Base-by-base conservation (phyloP, 345 rosid genomes). In the Psidium guajava region DNA sequence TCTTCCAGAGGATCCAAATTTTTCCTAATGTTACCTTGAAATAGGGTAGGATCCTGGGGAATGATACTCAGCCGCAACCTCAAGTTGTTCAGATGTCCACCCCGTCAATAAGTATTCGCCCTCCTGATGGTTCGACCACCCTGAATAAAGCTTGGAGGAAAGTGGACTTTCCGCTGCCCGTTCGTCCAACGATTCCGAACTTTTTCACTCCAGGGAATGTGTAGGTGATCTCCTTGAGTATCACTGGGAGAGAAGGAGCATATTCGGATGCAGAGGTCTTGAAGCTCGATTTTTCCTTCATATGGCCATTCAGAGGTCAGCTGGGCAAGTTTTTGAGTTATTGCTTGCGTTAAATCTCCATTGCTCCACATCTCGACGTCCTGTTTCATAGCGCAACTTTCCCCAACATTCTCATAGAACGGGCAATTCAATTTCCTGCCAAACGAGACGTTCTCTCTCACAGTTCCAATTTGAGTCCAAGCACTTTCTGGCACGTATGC, bases 131-230 rank as follows among this genome's bases (percentile, higher is more conserved):
- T 90, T 96, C 97, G 50, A 96, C 94, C 25, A 95, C 91, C 87
- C 99, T 88, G 90, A 95, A 96, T 20, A 96, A 93, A 27, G 98
- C 95, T 85, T 95, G 98, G 85, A 96, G 92, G 56, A 96, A 87
- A 74, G 97, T 95, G 83, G 99, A 95, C 87, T 95, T 96, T 80
- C 97, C 98, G 49, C 98, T 96, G n/a, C 97, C 98, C 1, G 98
- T 95, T 86, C 98, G 92, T 27, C 98, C 99, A 40, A 94, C 98
- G 27, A 96, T 92, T 85, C 98, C 97, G 32, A 96, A 91, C 84
- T 94, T 96, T 90, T 88, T 91, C 54, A 86, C 93, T 84, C 95
- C 92, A 0, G 93, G 97, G 83, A 94, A 92, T n/a, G 89, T 90
- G 89, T 94, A 93, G 44, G 91, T 91, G 88, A 94, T 92, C 20